Base-by-base conservation (phyloP, 257 asterid genomes). In the Cordia subcordata region DNA sequence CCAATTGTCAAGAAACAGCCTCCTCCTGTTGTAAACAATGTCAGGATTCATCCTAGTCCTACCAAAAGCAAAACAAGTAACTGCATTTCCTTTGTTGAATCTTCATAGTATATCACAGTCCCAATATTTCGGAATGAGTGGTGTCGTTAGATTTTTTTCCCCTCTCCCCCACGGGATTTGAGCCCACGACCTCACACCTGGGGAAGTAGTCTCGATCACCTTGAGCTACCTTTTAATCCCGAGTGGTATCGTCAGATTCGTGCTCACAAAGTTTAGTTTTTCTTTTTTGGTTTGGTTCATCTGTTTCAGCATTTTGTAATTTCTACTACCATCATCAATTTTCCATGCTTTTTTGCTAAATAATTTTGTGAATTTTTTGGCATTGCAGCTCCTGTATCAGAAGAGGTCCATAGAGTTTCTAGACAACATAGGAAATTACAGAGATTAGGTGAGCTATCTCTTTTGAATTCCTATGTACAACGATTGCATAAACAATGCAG, bases 361-460 rank as follows among this genome's bases (percentile, higher is more conserved):
- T 46, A 21, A 10, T 44, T n/a, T 63, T 14, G 40, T 61, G 42
- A n/a, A 13, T 73, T 39, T 3, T 61, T 55, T 60, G 18, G 21
- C 10, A 13, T 13, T 50, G 15, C 21, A 55, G 70, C 72, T 69
- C 57, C 69, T 69, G 80, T n/a, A 65, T 35, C 89, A 76, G 84
- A 79, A 49, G 45, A 68, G 50, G 32, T 1, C 46, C 76, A 62
- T 27, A 75, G 65, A 53, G 52, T 50, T 58, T 76, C 88, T 37
- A 84, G 82, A 71, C 67, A 75, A 17, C 83, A 64, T 64, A 69
- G 79, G 79, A 82, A 70, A 66, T 57, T 91, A 27, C 85, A 84
- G 62, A 82, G 82, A 47, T 69, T 91, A 54, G 91, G 98, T 91
- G 67, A 88, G 82, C 64, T 71, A 51, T 40, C 18, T 46, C 13